Base-by-base conservation (phyloP, 306 rosid species). In the Cicer arietinum region DNA sequence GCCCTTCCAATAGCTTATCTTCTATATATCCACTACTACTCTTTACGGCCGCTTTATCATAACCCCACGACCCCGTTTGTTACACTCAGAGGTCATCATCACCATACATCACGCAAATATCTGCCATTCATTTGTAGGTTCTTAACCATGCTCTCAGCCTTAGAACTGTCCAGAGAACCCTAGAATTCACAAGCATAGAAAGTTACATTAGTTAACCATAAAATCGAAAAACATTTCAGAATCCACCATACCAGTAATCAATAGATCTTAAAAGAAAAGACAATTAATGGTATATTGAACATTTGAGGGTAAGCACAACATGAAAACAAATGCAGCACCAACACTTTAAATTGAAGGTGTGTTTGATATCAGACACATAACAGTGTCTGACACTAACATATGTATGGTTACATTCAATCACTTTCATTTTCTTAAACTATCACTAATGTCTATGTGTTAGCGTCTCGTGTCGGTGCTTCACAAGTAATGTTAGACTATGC, bases 91-190 rank as follows among this genome's bases (percentile, higher is more conserved):
- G 71, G 42, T 81, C 69, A 41, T 80, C 71, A 66, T 91, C 76
- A 92, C 99, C 99, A 95, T 43, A 95, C 98, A 66, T 95, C 99
- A 72, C 99, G 98, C 86, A 92, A 77, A 84, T 95, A 92, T 79
- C 98, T 80, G 59, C 98, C 98, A 59, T 8, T 88, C 85, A 70
- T 89, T 84, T 92, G 98, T 65, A 95, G 90, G 86, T 82, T 92
- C 86, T 95, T 95, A 74, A 95, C 91, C 93, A 90, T 72, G 86
- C 91, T 84, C 86, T 95, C 99, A 8, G 99, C 91, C 85, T 92
- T 80, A 54, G 98, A 90, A 91, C 88, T 86, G 81, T 86, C 86
- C 5, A 95, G 80, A 41, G 94, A 89, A 81, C 99, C 99, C 99
- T 95, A 90, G 70, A 80, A 85, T 75, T 46, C 63, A 79, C 69